Percentiles rank a stretch among this genome's conserved stretches.
phyloP scores from a whole-genome alignment of 805 yeast species.

The Kuraishia floccosa region DNA sequence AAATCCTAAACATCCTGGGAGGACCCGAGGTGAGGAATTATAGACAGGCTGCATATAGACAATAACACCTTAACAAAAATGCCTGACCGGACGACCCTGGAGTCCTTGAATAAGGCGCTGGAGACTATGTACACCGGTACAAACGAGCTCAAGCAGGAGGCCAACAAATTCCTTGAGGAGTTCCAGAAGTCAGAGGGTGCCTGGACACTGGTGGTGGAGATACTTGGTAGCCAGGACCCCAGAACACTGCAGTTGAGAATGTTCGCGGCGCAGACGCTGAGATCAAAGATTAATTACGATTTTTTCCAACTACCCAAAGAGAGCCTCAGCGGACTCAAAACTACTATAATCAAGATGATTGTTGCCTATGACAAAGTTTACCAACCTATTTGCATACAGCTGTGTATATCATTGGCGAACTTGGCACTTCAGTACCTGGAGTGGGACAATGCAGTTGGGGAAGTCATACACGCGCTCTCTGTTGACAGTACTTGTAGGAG shows the following conservation, averaged over 20 bases:
- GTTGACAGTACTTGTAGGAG: conserved; percentile 23
- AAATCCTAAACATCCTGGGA: too few relatives aligned
- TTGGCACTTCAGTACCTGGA: conserved; percentile 64
- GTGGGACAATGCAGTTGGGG: conserved; percentile 67
- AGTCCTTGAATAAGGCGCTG: conserved; percentile 31
- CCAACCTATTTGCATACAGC: conserved; percentile 67
- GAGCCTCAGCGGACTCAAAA: conserved; percentile 50
- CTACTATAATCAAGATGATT: conserved; percentile 50
- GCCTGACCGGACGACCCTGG: conserved; percentile 4
- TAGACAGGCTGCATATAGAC: too few relatives aligned
- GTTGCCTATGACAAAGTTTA: conserved; percentile 31
- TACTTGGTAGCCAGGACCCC: conserved; percentile 24
- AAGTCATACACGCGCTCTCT: conserved; percentile 43
- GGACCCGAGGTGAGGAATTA: too few relatives aligned
- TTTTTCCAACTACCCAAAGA: conserved; percentile 61
- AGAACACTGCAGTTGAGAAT: conserved; percentile 32
- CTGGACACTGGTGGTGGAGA: conserved; percentile 59
- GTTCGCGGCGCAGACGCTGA: conserved; percentile 85
- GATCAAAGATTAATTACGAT: conserved; percentile 80
- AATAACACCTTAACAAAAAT: too few relatives aligned
- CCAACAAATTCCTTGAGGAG: conserved; percentile 50
- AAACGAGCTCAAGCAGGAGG: conserved; percentile 26
- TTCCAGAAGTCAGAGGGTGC: conserved; percentile 81
- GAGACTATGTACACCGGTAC: conserved; percentile 26
- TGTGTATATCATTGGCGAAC: conserved; percentile 73